Evolutionary conservation across 331 rosid species (phyloP).

Genomic region (Spiraea crenata): DNA sequence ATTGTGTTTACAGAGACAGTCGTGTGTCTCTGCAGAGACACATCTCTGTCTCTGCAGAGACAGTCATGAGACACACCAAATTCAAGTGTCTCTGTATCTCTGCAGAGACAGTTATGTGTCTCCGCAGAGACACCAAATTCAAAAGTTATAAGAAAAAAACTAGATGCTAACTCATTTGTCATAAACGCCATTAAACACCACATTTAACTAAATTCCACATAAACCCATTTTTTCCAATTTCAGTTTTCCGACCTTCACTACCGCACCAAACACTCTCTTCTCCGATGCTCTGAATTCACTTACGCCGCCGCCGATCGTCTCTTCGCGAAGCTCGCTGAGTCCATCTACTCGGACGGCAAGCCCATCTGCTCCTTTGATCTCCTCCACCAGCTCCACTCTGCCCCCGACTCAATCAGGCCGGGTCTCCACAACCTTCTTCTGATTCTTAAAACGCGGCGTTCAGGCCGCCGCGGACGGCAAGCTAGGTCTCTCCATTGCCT

Average conservation of each 20-base stretch:
- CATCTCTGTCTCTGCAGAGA: no score
- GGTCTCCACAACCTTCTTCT: constrained; percentile 57
- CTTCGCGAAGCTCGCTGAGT: constrained; percentile 32
- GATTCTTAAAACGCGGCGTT: constrained; percentile 57
- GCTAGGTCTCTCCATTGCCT: constrained; percentile 31
- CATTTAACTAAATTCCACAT: no score
- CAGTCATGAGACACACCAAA: no score
- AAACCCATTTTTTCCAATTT: no score
- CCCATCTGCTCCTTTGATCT: constrained; percentile 55
- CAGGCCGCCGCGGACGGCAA: constrained; percentile 39
- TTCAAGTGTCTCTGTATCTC: no score
- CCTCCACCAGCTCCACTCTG: constrained; percentile 57
- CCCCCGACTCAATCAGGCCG: constrained; percentile 54
- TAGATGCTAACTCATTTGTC: no score
- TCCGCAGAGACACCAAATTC: no score
- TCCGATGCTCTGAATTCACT: constrained; percentile 9
- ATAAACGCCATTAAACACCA: no score
- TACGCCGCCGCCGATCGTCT: constrained; percentile 3
- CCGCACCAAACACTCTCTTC: background rate
- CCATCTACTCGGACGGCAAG: constrained; percentile 32
- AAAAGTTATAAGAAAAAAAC: no score
- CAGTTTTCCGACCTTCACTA: background rate
- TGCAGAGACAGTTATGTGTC: no score
- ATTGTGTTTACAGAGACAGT: no score
- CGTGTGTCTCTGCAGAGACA: no score